phyloP scores from a whole-genome alignment of 2,329 filamentous ascomycete genomes.

The Didymella lethalis region DNA sequence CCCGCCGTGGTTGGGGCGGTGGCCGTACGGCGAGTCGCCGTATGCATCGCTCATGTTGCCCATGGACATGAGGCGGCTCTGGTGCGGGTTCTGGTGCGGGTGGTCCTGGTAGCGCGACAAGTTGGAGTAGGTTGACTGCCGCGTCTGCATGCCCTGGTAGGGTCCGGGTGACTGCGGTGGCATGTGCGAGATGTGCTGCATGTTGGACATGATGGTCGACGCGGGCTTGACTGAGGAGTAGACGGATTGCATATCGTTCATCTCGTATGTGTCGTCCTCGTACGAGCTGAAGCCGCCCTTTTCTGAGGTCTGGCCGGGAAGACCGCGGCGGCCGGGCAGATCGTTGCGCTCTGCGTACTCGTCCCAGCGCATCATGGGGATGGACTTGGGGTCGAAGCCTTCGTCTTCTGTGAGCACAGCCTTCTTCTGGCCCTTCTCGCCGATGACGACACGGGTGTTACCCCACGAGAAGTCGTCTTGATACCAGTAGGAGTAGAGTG shows the following conservation, averaged over 20 bases:
- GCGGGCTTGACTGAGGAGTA: slow-evolving; percentile 91
- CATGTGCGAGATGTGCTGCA: slow-evolving; percentile 77
- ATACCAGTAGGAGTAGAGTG: slow-evolving; percentile 99
- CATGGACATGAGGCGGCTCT: slow-evolving; percentile 67
- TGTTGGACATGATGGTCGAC: slow-evolving; percentile 85
- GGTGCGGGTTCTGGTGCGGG: slow-evolving; percentile 64
- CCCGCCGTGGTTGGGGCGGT: slow-evolving; percentile 53
- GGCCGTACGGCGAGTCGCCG: slow-evolving; percentile 49
- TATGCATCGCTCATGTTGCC: slow-evolving; percentile 60
- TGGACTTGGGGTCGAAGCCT: slow-evolving; percentile 87
- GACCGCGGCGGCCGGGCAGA: slow-evolving; percentile 87
- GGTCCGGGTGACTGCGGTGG: slow-evolving; percentile 79
- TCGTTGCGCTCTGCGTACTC: slow-evolving; percentile 89
- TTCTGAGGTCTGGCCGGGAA: slow-evolving; percentile 59
- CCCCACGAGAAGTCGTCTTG: slow-evolving; percentile 99
- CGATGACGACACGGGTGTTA: slow-evolving; percentile 96
- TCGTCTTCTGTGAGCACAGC: slow-evolving; percentile 84
- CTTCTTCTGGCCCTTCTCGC: slow-evolving; percentile 89
- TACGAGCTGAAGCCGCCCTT: slow-evolving; percentile 69
- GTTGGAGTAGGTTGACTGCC: slow-evolving; percentile 76
- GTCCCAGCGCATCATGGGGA: slow-evolving; percentile 96
- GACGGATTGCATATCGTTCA: slow-evolving; percentile 97
- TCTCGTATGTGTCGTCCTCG: slow-evolving; percentile 82
- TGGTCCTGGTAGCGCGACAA: slow-evolving; percentile 70
- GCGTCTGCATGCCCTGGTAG: slow-evolving; percentile 69